Evolutionary conservation across 2,329 filamentous ascomycete species (phyloP).

Genomic region (Cercospora brassicicola): DNA sequence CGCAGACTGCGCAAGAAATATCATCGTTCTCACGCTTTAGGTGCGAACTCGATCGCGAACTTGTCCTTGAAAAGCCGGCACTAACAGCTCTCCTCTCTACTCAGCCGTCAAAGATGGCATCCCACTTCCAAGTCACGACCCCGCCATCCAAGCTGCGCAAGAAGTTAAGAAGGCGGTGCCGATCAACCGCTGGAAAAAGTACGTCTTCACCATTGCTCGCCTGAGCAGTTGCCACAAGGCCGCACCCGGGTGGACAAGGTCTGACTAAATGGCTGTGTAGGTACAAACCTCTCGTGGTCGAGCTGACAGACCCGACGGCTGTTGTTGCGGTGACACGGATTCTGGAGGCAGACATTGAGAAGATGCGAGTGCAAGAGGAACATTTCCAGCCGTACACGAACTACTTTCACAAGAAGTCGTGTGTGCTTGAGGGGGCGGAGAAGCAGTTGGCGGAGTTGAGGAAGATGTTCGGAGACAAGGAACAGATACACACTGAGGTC

Average conservation of each 20-base stretch:
- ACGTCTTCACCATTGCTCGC: not conserved
- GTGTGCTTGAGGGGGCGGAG: constrained; percentile 1
- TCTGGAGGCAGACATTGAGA: not conserved
- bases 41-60: not conserved
- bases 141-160: not conserved
- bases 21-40: not conserved
- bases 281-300: not conserved
- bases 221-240: not conserved
- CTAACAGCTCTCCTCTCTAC: not conserved
- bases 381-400: not conserved
- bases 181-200: not conserved
- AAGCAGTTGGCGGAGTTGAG: not conserved
- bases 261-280: not conserved
- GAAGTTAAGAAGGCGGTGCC: not conserved
- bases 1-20: not conserved
- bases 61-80: not conserved
- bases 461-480: not conserved
- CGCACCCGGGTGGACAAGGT: not conserved
- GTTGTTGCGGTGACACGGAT: not conserved
- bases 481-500: not conserved
- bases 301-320: not conserved
- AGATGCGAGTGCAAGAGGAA: not conserved
- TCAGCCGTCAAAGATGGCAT: not conserved
- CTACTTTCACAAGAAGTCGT: constrained; percentile 3
- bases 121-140: not conserved